Conservation (phyloP, 169 alveolate genomes). For the Theileria annulata region DNA sequence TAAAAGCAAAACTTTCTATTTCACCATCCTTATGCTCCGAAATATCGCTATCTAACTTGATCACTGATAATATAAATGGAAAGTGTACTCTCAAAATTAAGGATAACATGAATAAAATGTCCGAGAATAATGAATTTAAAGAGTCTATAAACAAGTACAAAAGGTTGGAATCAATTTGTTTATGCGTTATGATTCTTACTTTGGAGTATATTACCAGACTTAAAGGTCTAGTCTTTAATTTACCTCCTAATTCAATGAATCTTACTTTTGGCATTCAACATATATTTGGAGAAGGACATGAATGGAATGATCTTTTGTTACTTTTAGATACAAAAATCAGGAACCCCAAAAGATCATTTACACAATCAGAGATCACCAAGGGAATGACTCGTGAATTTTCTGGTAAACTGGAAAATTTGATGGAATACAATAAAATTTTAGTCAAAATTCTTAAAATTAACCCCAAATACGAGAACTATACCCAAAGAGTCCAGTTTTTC, state of each 20-base stretch:
- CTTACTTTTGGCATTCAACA: neutral
- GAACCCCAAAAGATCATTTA: neutral
- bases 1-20: too few species aligned
- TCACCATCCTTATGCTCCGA: too few species aligned
- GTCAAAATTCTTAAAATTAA: neutral
- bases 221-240: neutral
- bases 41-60: too few species aligned
- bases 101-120: too few species aligned
- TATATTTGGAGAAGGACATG: constrained; percentile 1
- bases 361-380: neutral
- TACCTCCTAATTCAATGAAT: neutral
- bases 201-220: constrained; percentile 6
- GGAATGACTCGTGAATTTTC: neutral
- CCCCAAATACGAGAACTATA: neutral
- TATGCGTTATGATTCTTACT: neutral
- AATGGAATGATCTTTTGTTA: constrained; percentile 4
- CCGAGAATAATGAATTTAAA: too few species aligned
- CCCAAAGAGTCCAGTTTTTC: neutral
- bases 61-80: too few species aligned
- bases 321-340: neutral
- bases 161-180: too few species aligned
- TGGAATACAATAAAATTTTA: neutral
- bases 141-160: too few species aligned
- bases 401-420: neutral
- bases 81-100: too few species aligned